Evolutionary conservation across 2,329 filamentous ascomycete species (phyloP).

Genomic region (Phoma sp.): DNA sequence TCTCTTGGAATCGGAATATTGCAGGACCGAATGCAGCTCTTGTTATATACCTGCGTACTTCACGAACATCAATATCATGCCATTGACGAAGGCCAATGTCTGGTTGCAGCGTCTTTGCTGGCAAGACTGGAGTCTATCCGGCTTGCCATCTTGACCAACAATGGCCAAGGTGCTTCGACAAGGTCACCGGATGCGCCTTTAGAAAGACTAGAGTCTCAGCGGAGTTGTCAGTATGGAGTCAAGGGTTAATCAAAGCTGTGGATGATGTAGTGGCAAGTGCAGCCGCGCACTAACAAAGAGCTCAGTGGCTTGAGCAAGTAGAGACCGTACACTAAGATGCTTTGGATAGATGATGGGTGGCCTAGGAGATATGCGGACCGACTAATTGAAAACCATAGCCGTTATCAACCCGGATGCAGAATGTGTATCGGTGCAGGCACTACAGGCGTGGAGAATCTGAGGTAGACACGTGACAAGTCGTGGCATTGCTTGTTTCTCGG

Average conservation of each 20-base stretch:
- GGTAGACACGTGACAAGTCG: conserved; percentile 4
- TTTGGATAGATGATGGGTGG: not conserved
- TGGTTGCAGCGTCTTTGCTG: conserved; percentile 3
- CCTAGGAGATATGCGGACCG: conserved; percentile 1
- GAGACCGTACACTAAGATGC: not conserved
- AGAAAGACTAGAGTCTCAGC: not conserved
- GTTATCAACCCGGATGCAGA: not conserved
- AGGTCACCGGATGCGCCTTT: conserved; percentile 7
- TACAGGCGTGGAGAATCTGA: conserved; percentile 4
- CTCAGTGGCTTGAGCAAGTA: not conserved
- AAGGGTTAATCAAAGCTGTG: conserved; percentile 13
- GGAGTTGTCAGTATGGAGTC: conserved; percentile 2
- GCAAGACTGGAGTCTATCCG: not conserved
- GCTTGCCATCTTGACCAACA: not conserved
- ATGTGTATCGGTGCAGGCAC: not conserved
- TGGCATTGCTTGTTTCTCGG: conserved; percentile 5
- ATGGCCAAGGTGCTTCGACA: conserved; percentile 3
- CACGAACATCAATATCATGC: not conserved
- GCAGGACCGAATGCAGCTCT: not conserved
- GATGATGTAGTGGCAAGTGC: conserved; percentile 2
- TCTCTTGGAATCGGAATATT: not conserved
- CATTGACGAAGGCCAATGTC: conserved; percentile 8
- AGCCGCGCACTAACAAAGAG: conserved; percentile 3
- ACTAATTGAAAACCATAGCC: not conserved
- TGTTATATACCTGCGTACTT: conserved; percentile 1